Conservation (phyloP, 148 eudicot genomes). For the Rhododendron simsii region DNA sequence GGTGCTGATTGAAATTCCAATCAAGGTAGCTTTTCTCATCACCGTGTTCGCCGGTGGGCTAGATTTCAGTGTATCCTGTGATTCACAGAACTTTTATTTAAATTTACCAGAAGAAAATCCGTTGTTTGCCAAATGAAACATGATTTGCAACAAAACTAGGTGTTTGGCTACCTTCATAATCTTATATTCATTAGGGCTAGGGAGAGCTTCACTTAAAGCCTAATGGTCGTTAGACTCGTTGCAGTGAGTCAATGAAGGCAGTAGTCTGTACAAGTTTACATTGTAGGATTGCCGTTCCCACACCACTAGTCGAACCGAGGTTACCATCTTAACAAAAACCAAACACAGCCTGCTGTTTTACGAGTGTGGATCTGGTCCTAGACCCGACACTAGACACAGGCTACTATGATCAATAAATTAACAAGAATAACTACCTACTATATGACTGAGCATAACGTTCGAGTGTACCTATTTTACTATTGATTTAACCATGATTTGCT, state of each 20-base stretch:
- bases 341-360: neutral
- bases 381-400: neutral
- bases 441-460: neutral
- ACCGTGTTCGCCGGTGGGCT: constrained; percentile 46
- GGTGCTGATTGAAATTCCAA: constrained; percentile 44
- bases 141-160: neutral
- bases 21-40: constrained; percentile 50
- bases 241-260: neutral
- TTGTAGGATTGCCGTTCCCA: neutral
- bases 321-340: neutral
- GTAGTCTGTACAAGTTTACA: neutral
- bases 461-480: neutral
- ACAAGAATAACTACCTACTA: neutral
- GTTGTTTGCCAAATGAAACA: neutral
- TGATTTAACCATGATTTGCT: neutral
- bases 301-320: neutral
- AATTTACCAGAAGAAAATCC: neutral
- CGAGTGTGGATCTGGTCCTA: neutral
- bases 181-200: neutral
- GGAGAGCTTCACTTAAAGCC: neutral
- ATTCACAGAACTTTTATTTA: neutral
- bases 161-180: neutral
- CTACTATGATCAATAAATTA: neutral
- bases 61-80: constrained; percentile 57
- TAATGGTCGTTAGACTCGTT: neutral